phyloP scores from a whole-genome alignment of 1,284 basidiomycete species.

The Pholiota adiposa region DNA sequence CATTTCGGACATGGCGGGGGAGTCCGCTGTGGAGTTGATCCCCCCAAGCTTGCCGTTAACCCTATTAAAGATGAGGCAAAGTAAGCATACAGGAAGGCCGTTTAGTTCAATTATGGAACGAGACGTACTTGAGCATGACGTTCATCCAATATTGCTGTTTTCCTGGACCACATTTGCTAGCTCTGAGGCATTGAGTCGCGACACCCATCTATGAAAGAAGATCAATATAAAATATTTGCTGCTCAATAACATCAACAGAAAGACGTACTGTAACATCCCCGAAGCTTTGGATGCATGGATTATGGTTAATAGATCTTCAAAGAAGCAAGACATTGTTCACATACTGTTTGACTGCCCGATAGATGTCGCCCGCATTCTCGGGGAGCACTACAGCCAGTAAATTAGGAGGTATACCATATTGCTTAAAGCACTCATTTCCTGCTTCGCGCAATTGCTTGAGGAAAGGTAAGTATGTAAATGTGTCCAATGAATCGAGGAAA shows the following conservation, averaged over 20 bases:
- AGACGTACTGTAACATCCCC: slow-evolving; percentile 71
- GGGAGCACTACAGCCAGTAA: slow-evolving; percentile 72
- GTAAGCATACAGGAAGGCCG: too few relatives aligned
- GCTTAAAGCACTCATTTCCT: slow-evolving; percentile 45
- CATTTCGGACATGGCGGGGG: slow-evolving; percentile 40
- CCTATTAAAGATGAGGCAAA: too few relatives aligned
- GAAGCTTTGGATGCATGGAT: slow-evolving; percentile 54
- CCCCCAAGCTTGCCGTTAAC: slow-evolving; percentile 50
- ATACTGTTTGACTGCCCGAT: slow-evolving; percentile 71
- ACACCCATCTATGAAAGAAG: slow-evolving; percentile 56
- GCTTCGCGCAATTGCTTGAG: slow-evolving; percentile 51
- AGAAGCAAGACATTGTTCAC: too few relatives aligned
- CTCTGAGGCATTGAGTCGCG: slow-evolving; percentile 73
- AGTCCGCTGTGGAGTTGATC: slow-evolving; percentile 54
- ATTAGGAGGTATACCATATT: slow-evolving; percentile 45
- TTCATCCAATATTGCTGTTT: slow-evolving; percentile 76
- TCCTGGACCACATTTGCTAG: slow-evolving; percentile 58
- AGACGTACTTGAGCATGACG: slow-evolving; percentile 2
- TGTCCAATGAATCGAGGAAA: slow-evolving; percentile 17
- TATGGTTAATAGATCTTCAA: too few relatives aligned
- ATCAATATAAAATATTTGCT: slow-evolving; percentile 37
- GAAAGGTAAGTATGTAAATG: neutral
- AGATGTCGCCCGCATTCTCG: slow-evolving; percentile 69
- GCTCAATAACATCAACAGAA: neutral
- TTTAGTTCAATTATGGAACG: too few relatives aligned